These are phyloP conservation scores for Elsinoe necatrix DNA, from an alignment of 2,329 filamentous ascomycete species.

Conservation along the genomic window DNA sequence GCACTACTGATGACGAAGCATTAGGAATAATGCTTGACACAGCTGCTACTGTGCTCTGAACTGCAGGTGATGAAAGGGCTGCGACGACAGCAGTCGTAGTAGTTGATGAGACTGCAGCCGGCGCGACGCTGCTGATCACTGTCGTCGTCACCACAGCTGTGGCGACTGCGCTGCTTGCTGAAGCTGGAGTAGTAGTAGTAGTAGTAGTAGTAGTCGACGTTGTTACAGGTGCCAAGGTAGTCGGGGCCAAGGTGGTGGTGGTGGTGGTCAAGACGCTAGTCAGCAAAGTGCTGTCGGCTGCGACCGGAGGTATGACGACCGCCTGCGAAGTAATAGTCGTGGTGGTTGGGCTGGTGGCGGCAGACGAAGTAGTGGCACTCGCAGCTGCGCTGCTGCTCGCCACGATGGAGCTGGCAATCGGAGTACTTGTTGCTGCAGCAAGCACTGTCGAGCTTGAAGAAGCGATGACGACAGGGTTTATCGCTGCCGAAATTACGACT, in stretches of 20 bases:
- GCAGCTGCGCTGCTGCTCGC: neutral
- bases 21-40: neutral
- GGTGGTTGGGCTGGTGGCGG: neutral
- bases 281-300: neutral
- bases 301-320: neutral
- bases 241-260: neutral
- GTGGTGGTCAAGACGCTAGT: neutral
- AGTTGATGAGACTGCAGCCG: neutral
- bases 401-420: neutral
- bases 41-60: neutral
- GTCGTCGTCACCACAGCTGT: neutral
- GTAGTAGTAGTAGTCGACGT: neutral
- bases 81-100: neutral
- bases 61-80: neutral
- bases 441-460: neutral
- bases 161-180: neutral
- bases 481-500: neutral
- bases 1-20: neutral
- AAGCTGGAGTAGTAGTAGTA: neutral
- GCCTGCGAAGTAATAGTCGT: neutral
- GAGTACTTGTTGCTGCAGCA: neutral
- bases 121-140: neutral
- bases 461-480: no score
- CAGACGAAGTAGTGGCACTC: neutral
- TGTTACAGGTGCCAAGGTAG: neutral